These are phyloP conservation scores for Neurospora sp. DNA, from an alignment of 495 filamentous ascomycete genomes.

Conservation along the genomic window DNA sequence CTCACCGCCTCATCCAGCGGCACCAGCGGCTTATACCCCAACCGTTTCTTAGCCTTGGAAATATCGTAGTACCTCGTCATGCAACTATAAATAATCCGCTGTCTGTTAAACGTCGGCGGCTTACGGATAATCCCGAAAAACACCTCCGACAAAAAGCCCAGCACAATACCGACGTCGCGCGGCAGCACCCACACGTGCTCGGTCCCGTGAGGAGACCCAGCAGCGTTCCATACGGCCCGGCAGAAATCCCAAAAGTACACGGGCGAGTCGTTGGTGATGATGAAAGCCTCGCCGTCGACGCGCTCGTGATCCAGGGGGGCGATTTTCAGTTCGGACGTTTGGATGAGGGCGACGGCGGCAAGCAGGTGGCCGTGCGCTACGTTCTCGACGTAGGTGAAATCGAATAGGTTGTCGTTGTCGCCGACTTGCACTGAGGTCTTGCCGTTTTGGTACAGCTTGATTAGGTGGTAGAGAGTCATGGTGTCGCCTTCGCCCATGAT, in stretches of 20 bases:
- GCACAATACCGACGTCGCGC: slow-evolving; percentile 47
- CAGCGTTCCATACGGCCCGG: slow-evolving; percentile 67
- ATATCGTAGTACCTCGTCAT: slow-evolving; percentile 83
- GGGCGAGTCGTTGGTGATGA: slow-evolving; percentile 87
- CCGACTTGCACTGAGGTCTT: slow-evolving; percentile 79
- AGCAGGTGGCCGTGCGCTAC: slow-evolving; percentile 67
- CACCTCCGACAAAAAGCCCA: slow-evolving; percentile 63
- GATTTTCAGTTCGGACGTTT: slow-evolving; percentile 42
- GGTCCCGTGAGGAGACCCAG: slow-evolving; percentile 52
- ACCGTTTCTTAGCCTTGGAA: slow-evolving; percentile 67
- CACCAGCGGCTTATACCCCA: slow-evolving; percentile 70
- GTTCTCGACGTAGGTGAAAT: slow-evolving; percentile 76
- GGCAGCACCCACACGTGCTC: slow-evolving; percentile 60
- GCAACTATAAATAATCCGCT: slow-evolving; percentile 63
- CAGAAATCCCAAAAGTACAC: slow-evolving; percentile 96
- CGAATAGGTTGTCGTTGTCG: slow-evolving; percentile 77
- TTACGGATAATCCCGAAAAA: slow-evolving; percentile 57
- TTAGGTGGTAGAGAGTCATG: slow-evolving; percentile 51
- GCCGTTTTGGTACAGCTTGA: slow-evolving; percentile 52
- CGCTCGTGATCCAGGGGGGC: slow-evolving; percentile 61
- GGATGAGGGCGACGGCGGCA: slow-evolving; percentile 61
- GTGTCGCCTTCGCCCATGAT: slow-evolving; percentile 87
- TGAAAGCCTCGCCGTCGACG: slow-evolving; percentile 90
- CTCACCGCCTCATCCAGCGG: slow-evolving; percentile 63
- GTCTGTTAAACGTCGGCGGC: slow-evolving; percentile 63